Evolutionary conservation across 2,329 filamentous ascomycete species (phyloP).

Genomic region (Stagonosporopsis cucurbitacearum): DNA sequence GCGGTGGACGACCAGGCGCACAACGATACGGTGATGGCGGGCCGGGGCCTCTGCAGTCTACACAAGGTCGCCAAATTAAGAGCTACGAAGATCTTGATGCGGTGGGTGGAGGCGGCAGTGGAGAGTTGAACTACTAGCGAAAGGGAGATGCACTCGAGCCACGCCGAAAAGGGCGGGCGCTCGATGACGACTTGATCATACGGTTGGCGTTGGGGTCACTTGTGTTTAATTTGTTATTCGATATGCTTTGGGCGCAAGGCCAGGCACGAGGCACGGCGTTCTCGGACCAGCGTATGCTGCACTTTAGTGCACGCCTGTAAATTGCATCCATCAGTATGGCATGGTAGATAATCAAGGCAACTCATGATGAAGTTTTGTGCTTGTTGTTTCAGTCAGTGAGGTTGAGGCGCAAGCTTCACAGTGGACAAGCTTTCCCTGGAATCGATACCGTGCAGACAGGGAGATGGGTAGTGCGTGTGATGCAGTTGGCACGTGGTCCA

Average conservation of each 20-base stretch:
- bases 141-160: neutral
- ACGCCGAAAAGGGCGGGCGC: neutral
- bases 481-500: conserved; percentile 15
- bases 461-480: conserved; percentile 5
- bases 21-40: conserved; percentile 80
- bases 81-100: conserved; percentile 98
- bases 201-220: conserved; percentile 26
- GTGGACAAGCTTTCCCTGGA: conserved; percentile 3
- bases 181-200: conserved; percentile 20
- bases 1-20: conserved; percentile 54
- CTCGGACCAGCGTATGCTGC: conserved; percentile 6
- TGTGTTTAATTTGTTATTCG: conserved; percentile 21
- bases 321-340: neutral
- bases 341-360: neutral
- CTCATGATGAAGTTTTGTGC: neutral
- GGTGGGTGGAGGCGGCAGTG: conserved; percentile 64
- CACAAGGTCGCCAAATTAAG: conserved; percentile 90
- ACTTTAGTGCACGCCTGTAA: conserved; percentile 12
- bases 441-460: neutral
- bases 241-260: conserved; percentile 6
- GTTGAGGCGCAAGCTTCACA: neutral
- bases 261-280: conserved; percentile 16
- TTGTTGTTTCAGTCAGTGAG: neutral
- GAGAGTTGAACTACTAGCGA: conserved; percentile 84
- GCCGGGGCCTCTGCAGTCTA: conserved; percentile 85